Evolutionary conservation across 2,329 filamentous ascomycete species (phyloP), one percentile per base, ranked within the genome.

Genomic region (Diplodia scrobiculata): DNA sequence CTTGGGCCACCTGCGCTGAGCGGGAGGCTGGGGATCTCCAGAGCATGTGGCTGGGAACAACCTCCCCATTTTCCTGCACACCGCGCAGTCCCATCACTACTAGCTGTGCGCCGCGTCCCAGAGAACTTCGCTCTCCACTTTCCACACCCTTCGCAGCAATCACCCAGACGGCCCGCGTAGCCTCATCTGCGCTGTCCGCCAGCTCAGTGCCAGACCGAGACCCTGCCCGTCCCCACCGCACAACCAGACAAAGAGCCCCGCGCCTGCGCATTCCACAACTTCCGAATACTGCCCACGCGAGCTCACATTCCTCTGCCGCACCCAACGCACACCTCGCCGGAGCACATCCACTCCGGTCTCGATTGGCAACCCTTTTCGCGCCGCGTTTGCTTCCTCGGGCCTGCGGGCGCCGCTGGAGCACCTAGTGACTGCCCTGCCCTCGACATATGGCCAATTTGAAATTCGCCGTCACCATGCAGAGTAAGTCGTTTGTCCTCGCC

Each of bases 401-500:
- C 77, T 75, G 71, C 73, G 75, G 72, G 77, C 77, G 77, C 77
- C 77, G 77, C 72, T 74, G 77, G 75, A 71, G 68, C 63, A 70
- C 47, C 11, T 11, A 34, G 63, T 65, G 38, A 59, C 59, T 62
- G 41, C 29, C 36, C 13, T 74, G 71, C 73, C 70, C 72, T 70
- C 34, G 71, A 66, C 72, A 68, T 69, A 83, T 84, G 82, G 77
- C 81, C 67, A 79, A 79, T 71, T 75, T 83, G 71, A 73, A 76
- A 70, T 83, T 84, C 72, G 80, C 82, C 29, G 79, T 83, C 68
- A 81, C 81, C 74, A 79, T 84, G 71, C 80, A 82, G 76, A 79
- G 79, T 80, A 73, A 64, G 78, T 77, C 59, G 45, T 10, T 13
- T 14, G 19, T 21, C 29, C 51, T 64, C 32, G 48, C 11, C 29